A percentile compares a stretch with the other conserved stretches of the same genome.
phyloP scores from a whole-genome alignment of 306 rosid species.

The Comarum palustre region DNA sequence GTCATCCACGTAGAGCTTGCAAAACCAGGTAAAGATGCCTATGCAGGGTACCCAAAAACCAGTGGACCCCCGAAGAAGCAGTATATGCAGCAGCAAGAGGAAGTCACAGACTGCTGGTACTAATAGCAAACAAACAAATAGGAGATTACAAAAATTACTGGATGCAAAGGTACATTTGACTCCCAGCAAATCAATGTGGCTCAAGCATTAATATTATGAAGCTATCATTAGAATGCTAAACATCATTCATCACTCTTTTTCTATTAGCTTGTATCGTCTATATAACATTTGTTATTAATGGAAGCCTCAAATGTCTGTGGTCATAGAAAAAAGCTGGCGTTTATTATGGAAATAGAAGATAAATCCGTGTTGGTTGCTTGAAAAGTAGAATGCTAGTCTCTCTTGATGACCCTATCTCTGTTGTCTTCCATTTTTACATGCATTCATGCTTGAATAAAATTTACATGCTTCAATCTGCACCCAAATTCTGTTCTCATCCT shows the following conservation, averaged over 20 bases:
- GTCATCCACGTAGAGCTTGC: conserved; percentile 63
- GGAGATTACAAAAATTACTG: not conserved
- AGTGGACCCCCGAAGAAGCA: conserved; percentile 70
- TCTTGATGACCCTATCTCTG: not conserved
- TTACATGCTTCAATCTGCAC: not conserved
- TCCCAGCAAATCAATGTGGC: conserved; percentile 4
- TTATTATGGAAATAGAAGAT: not conserved
- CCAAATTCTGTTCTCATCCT: too few relatives aligned
- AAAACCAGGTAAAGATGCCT: conserved; percentile 49
- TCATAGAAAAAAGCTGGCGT: not conserved
- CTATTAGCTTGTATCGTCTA: not conserved
- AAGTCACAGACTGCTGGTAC: conserved; percentile 89
- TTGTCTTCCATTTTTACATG: not conserved
- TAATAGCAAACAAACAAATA: conserved; percentile 22
- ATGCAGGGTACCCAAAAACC: conserved; percentile 42
- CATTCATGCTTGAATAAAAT: not conserved
- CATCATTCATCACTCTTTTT: not conserved
- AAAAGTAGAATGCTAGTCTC: not conserved
- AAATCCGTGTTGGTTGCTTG: not conserved
- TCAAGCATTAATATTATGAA: not conserved
- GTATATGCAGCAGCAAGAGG: conserved; percentile 46
- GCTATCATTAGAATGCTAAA: not conserved
- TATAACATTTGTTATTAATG: not conserved
- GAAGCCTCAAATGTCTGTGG: not conserved
- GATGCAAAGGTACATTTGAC: conserved; percentile 8